phyloP scores from a whole-genome alignment of 2,329 filamentous ascomycete species.

The Purpureocillium lavendulum region DNA sequence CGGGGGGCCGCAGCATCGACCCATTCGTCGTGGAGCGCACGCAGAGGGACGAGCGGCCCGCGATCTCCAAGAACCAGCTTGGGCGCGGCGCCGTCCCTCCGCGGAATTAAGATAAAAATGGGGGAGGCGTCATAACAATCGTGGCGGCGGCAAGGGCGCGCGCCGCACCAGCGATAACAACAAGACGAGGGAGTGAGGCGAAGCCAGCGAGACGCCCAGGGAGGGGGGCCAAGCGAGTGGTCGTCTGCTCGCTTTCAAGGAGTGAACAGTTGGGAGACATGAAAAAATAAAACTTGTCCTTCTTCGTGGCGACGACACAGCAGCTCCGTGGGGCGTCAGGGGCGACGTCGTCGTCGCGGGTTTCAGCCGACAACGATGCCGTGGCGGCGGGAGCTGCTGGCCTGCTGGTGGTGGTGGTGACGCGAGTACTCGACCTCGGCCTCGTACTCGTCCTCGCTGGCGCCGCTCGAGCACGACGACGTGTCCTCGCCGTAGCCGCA shows the following conservation, averaged over 20 bases:
- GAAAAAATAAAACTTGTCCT: slow-evolving; percentile 13
- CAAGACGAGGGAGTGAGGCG: slow-evolving; percentile 14
- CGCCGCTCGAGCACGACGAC: slow-evolving; percentile 61
- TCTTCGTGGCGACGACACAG: slow-evolving; percentile 9
- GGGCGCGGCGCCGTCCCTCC: slow-evolving; percentile 21
- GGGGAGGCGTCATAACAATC: slow-evolving; percentile 8
- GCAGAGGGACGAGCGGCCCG: slow-evolving; percentile 10
- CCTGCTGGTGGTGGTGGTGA: slow-evolving; percentile 7
- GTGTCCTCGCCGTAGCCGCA: slow-evolving; percentile 74
- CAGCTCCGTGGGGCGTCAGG: slow-evolving; percentile 1
- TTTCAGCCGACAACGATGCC: slow-evolving; percentile 48
- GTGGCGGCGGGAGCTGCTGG: slow-evolving; percentile 51
- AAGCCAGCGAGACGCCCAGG: slow-evolving; percentile 16
- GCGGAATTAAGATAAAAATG: slow-evolving; percentile 15
- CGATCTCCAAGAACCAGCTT: slow-evolving; percentile 35
- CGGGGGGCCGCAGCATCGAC: slow-evolving; percentile 47
- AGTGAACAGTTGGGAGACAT: slow-evolving; percentile 22
- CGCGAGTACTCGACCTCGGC: slow-evolving; percentile 22
- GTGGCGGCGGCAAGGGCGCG: too few species aligned
- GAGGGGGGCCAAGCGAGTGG: slow-evolving; percentile 10
- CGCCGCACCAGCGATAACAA: slow-evolving; percentile 10
- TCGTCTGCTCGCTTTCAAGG: slow-evolving; percentile 18
- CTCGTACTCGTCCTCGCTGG: slow-evolving; percentile 51
- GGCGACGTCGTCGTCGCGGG: neutral
- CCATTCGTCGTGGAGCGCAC: slow-evolving; percentile 29